Base-by-base conservation (phyloP, 139 green algal species). In the Chlorokybus atmophyticus region DNA sequence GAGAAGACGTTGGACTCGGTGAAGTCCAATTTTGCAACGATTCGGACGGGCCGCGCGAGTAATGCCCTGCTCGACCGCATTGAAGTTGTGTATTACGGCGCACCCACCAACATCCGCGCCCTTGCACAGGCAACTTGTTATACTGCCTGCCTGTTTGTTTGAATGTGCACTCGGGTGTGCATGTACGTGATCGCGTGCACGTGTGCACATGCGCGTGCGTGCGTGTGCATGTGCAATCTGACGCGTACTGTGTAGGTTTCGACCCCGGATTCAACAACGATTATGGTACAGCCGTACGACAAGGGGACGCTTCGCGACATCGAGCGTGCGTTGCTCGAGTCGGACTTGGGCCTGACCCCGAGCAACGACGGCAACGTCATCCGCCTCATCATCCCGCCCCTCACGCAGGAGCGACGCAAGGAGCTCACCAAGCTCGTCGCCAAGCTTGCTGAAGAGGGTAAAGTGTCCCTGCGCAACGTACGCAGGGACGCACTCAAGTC, bases 341-440 rank as follows among this genome's bases (percentile, higher is more conserved):
- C 67, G 2, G 91, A 97, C 71, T 53, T 98, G 2, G 89, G 83
- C 31, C 73, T 96, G 27, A 96, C 83, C 24, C 91, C 91, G 41
- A 87, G 66, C 67, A 98, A 93, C 66, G 91, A 98, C 55, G 91
- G 91, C 31, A 83, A 87, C 32, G 62, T 88, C 10, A 94, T 98
- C 57, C 75, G 91, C 3, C 75, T 97, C 47, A 76, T 75, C 55
- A 74, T 98, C 25, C 91, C 91, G 4, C 72, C 79, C 35, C 81
- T 97, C 40, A 97, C 88, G 0, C 77, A 81, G 63, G 87, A 98
- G n/a, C 71, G 90, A 4, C 75, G 90, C 49, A 94, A 94, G 59
- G 70, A 73, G 42, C 60, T 74, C 40, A 27, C 64, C 3, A 73
- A 74, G 49, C 38, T 47, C 29, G 79, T 84, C 32, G 60, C 56